Percentiles rank a stretch among this genome's conserved stretches.
phyloP scores from a whole-genome alignment of 345 rosid species.

The Populus davidiana region DNA sequence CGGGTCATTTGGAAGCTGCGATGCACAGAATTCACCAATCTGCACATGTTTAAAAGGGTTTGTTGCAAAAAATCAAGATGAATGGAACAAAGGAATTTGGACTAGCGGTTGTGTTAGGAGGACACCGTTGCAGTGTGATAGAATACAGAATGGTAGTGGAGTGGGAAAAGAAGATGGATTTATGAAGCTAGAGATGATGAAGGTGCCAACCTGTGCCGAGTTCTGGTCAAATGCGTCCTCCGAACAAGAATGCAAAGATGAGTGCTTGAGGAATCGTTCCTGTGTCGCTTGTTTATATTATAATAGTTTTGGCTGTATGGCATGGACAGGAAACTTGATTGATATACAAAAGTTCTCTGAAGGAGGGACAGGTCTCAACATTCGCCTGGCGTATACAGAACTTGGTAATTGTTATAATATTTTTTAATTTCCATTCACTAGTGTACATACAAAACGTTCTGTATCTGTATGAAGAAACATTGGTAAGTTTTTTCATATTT shows the following conservation, averaged over 20 bases:
- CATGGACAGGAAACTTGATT: conserved; percentile 5
- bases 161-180: conserved; percentile 20
- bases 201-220: conserved; percentile 13
- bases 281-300: conserved; percentile 20
- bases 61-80: conserved; percentile 6
- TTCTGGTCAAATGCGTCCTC: conserved; percentile 4
- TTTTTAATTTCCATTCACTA: not conserved
- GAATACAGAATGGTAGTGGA: not conserved
- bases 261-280: conserved; percentile 42
- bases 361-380: conserved; percentile 10
- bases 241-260: conserved; percentile 28
- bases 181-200: conserved; percentile 10
- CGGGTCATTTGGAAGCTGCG: conserved; percentile 25
- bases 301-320: not conserved
- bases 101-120: conserved; percentile 27
- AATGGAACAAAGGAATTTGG: conserved; percentile 35
- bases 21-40: conserved; percentile 14
- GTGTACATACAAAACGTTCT: no score
- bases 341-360: conserved; percentile 13
- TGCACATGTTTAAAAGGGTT: conserved; percentile 16
- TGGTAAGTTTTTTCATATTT: no score
- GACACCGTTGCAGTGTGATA: conserved; percentile 18
- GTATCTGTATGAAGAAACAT: no score
- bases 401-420: not conserved
- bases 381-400: conserved; percentile 16